Conservation (phyloP, 345 rosid species). For the Melaleuca quinquenervia region DNA sequence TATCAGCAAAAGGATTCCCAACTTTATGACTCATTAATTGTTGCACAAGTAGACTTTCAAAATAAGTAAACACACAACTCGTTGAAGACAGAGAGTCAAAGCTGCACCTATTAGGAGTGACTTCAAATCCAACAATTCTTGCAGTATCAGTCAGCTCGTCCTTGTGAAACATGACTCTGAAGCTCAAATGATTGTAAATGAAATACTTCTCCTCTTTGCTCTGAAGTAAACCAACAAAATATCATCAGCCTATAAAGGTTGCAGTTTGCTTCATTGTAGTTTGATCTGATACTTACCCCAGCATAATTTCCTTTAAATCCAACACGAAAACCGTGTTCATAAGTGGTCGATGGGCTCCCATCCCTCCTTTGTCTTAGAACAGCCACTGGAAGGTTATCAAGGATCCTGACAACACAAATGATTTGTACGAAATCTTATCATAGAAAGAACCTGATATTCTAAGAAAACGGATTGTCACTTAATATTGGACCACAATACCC, state of each 20-base stretch:
- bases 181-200: slow-evolving; percentile 91
- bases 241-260: neutral
- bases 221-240: slow-evolving; percentile 17
- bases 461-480: neutral
- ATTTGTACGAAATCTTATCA: neutral
- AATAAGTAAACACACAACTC: neutral
- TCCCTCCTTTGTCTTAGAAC: slow-evolving; percentile 90
- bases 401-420: slow-evolving; percentile 45
- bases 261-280: neutral
- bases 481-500: neutral
- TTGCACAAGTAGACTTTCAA: neutral
- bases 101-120: slow-evolving; percentile 72
- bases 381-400: slow-evolving; percentile 98
- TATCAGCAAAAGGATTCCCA: neutral
- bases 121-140: slow-evolving; percentile 95
- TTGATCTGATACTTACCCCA: slow-evolving; percentile 44
- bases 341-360: slow-evolving; percentile 73
- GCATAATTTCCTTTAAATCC: slow-evolving; percentile 94
- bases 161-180: slow-evolving; percentile 87
- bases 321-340: slow-evolving; percentile 92
- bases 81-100: neutral
- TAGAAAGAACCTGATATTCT: neutral
- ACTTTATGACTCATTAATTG: neutral
- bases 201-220: slow-evolving; percentile 95
- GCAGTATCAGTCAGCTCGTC: slow-evolving; percentile 77